Conservation (phyloP, 2,329 filamentous ascomycete genomes). For the Exserohilum turcica region DNA sequence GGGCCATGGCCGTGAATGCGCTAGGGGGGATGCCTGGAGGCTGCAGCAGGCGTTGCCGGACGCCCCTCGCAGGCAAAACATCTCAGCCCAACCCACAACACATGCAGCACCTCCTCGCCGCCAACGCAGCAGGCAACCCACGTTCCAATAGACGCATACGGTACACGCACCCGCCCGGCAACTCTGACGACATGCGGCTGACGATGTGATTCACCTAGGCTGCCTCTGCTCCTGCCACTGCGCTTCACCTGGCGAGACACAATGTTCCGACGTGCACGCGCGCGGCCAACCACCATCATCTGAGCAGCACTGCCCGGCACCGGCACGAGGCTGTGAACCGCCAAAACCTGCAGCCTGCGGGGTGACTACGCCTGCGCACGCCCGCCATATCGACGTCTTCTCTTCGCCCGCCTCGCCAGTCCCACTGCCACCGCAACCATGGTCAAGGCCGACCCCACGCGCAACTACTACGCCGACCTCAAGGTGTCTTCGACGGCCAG, state of each 20-base stretch:
- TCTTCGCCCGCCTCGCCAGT: not conserved
- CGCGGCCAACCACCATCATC: slow-evolving; percentile 37
- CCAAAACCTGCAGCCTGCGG: slow-evolving; percentile 10
- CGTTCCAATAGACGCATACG: slow-evolving; percentile 22
- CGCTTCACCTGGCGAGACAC: slow-evolving; percentile 15
- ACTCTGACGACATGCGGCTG: slow-evolving; percentile 29
- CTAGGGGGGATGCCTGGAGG: slow-evolving; percentile 18
- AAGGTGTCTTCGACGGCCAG: slow-evolving; percentile 71
- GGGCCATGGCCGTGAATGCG: not conserved
- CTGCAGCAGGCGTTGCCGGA: slow-evolving; percentile 17
- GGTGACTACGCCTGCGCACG: slow-evolving; percentile 26
- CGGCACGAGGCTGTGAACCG: slow-evolving; percentile 24
- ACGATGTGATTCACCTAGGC: slow-evolving; percentile 22
- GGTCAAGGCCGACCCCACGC: slow-evolving; percentile 70
- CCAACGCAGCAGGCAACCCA: slow-evolving; percentile 22
- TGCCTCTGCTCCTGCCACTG: slow-evolving; percentile 13
- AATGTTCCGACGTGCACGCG: slow-evolving; percentile 38
- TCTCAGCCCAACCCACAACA: slow-evolving; percentile 25
- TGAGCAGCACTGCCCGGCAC: slow-evolving; percentile 42
- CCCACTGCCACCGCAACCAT: slow-evolving; percentile 49
- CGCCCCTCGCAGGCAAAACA: slow-evolving; percentile 24
- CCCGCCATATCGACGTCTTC: not conserved
- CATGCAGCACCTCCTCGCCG: slow-evolving; percentile 20
- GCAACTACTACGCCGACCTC: slow-evolving; percentile 86
- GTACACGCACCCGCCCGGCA: slow-evolving; percentile 15